These are phyloP conservation scores for Phytophthora crassamura DNA, from an alignment of 352 stramenopile species.

Conservation along the genomic window DNA sequence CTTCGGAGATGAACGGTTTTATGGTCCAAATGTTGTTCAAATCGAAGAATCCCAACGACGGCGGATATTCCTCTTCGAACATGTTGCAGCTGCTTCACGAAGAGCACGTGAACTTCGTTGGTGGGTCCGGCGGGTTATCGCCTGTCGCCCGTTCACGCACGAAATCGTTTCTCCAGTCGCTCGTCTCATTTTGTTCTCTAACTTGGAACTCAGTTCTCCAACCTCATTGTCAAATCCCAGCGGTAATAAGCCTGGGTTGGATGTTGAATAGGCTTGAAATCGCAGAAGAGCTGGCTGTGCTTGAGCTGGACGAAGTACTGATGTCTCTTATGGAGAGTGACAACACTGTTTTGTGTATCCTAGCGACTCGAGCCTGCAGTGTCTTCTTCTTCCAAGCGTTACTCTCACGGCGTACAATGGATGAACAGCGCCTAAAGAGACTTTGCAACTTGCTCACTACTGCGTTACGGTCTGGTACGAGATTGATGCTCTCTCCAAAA, in stretches of 20 bases:
- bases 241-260: constrained; percentile 25
- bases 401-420: constrained; percentile 4
- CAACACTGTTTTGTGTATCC: constrained; percentile 13
- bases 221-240: constrained; percentile 26
- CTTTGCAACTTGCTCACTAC: constrained; percentile 30
- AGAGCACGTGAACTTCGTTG: constrained; percentile 32
- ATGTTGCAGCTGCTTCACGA: constrained; percentile 16
- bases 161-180: constrained; percentile 30
- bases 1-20: constrained; percentile 11
- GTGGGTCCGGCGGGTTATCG: constrained; percentile 22
- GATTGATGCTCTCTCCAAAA: constrained; percentile 18
- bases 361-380: constrained; percentile 14
- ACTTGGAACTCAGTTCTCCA: constrained; percentile 29
- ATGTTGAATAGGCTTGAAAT: constrained; percentile 20
- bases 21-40: constrained; percentile 20
- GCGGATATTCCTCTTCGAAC: neutral
- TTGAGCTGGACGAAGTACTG: constrained; percentile 26
- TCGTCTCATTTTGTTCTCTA: constrained; percentile 30
- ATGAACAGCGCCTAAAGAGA: constrained; percentile 16
- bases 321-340: constrained; percentile 26
- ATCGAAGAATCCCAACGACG: neutral
- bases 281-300: constrained; percentile 18
- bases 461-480: constrained; percentile 9
- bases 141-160: constrained; percentile 21
- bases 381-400: constrained; percentile 21